Evolutionary conservation across 176 grass and related monocot species (phyloP).

Genomic region (Tuctoria greenei): DNA sequence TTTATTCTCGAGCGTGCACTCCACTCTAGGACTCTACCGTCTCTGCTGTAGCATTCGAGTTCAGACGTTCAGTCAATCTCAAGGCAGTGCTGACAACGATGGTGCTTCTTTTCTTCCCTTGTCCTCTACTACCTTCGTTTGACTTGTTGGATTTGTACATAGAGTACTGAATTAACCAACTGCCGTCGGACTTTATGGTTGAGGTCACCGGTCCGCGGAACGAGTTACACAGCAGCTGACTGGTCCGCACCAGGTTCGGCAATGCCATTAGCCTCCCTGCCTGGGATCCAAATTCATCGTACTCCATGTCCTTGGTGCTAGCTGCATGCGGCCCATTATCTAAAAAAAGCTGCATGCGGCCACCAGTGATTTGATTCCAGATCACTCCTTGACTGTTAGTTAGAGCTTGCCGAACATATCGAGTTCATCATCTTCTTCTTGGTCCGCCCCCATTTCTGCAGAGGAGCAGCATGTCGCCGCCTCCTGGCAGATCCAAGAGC

Average conservation of each 20-base stretch:
- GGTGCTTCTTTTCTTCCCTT: background rate
- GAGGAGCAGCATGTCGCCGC: conserved; percentile 17
- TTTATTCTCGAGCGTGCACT: background rate
- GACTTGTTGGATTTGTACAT: background rate
- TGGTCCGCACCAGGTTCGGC: background rate
- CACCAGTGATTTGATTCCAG: background rate
- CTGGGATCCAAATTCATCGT: background rate
- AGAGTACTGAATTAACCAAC: background rate
- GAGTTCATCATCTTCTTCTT: background rate
- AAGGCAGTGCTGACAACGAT: background rate
- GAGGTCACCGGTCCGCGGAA: background rate
- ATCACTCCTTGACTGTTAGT: background rate
- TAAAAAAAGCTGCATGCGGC: background rate
- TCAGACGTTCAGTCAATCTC: background rate
- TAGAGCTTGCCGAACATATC: background rate
- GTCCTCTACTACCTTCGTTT: background rate
- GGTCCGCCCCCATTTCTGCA: background rate
- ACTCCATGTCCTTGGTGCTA: background rate
- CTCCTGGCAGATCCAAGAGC: conserved; percentile 19
- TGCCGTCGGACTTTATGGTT: no score
- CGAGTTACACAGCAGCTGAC: no score
- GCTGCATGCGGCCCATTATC: background rate
- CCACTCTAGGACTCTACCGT: background rate
- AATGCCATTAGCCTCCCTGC: background rate
- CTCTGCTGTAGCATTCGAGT: background rate